phyloP scores from a whole-genome alignment of 2,329 filamentous ascomycete species.

The Colletotrichum aenigma region DNA sequence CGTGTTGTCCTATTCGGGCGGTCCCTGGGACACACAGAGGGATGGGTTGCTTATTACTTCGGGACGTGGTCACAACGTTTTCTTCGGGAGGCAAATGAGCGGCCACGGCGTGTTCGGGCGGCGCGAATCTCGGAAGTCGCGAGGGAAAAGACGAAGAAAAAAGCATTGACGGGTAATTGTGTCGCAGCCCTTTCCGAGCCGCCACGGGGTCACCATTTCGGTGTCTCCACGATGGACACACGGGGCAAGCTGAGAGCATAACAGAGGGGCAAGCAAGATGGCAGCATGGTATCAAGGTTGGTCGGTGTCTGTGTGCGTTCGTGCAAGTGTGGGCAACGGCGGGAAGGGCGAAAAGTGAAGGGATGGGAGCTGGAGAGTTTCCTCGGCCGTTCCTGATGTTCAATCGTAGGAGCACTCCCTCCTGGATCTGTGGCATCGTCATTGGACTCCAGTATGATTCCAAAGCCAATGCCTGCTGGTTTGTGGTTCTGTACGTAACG shows the following conservation, averaged over 20 bases:
- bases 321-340: not conserved
- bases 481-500: not conserved
- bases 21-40: not conserved
- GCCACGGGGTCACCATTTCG: not conserved
- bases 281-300: not conserved
- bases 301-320: not conserved
- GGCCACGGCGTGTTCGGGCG: not conserved
- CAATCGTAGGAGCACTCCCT: slow-evolving; percentile 7
- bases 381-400: not conserved
- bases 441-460: not conserved
- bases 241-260: not conserved
- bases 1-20: slow-evolving; percentile 5
- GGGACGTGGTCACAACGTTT: not conserved
- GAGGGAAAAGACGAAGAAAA: not conserved
- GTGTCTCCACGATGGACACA: not conserved
- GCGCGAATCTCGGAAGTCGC: not conserved
- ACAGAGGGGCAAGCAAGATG: not conserved
- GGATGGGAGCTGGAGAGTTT: slow-evolving; percentile 2
- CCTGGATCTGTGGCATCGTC: not conserved
- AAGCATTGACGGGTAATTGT: not conserved
- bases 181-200: not conserved
- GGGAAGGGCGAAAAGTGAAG: slow-evolving; percentile 3
- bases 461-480: not conserved
- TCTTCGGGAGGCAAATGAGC: not conserved
- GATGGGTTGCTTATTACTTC: not conserved